Conservation (phyloP, 345 rosid species). For the Trapa bicornis region DNA sequence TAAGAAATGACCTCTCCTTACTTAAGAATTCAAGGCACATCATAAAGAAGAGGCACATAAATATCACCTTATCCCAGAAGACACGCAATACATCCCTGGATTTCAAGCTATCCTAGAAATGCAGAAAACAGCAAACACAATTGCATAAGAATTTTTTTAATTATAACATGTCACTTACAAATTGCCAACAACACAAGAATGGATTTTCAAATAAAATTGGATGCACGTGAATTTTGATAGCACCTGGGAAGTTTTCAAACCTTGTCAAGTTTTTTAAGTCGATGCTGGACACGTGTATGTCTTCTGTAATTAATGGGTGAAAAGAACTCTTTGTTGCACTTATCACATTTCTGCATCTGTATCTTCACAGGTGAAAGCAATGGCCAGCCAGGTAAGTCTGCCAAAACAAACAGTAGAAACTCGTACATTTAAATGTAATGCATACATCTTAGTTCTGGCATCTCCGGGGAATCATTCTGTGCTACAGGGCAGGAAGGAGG, state of each 20-base stretch:
- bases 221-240: neutral
- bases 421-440: neutral
- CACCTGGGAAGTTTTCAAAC: slow-evolving; percentile 20
- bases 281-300: slow-evolving; percentile 82
- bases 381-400: slow-evolving; percentile 84
- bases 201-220: neutral
- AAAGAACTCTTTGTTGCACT: slow-evolving; percentile 77
- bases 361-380: slow-evolving; percentile 79
- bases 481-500: neutral
- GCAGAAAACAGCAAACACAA: slow-evolving; percentile 6
- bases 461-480: neutral
- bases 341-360: slow-evolving; percentile 87
- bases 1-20: neutral
- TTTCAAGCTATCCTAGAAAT: slow-evolving; percentile 54
- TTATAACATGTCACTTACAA: neutral
- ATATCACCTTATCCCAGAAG: slow-evolving; percentile 79
- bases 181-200: neutral
- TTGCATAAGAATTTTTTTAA: neutral
- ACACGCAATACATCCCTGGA: slow-evolving; percentile 56
- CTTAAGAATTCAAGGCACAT: neutral
- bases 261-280: slow-evolving; percentile 71
- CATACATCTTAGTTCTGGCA: slow-evolving; percentile 1
- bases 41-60: neutral
- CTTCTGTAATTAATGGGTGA: slow-evolving; percentile 81
- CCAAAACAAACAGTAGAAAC: slow-evolving; percentile 6